These are phyloP conservation scores for Neonectria hederae DNA, from an alignment of 2,329 filamentous ascomycete genomes.

Conservation along the genomic window DNA sequence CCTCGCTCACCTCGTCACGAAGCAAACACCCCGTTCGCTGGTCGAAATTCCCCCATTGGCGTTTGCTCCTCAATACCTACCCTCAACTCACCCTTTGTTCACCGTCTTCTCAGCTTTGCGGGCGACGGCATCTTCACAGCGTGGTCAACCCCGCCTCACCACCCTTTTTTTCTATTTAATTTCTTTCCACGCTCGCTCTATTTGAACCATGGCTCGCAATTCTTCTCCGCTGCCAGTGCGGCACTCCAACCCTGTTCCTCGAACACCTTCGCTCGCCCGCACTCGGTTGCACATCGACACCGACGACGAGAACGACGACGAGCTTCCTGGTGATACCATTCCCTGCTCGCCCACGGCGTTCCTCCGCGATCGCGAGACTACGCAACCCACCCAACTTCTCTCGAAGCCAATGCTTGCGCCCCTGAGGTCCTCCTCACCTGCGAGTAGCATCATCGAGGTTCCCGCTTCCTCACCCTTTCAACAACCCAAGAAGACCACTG, in stretches of 20 bases:
- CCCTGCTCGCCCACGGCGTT: conserved; percentile 54
- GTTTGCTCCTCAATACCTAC: not conserved
- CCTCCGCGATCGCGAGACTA: conserved; percentile 45
- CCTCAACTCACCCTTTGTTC: conserved; percentile 7
- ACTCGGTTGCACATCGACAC: conserved; percentile 41
- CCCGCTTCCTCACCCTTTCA: conserved; percentile 86
- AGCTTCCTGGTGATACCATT: conserved; percentile 57
- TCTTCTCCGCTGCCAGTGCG: conserved; percentile 47
- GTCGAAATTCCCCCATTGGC: conserved; percentile 8
- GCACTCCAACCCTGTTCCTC: conserved; percentile 42
- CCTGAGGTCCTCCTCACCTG: conserved; percentile 53
- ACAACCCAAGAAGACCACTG: conserved; percentile 43
- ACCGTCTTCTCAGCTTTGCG: conserved; percentile 28
- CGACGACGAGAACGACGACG: conserved; percentile 58
- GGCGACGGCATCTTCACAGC: conserved; percentile 20
- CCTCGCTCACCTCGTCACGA: conserved; percentile 15
- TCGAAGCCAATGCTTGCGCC: conserved; percentile 49
- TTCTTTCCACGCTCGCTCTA: conserved; percentile 12
- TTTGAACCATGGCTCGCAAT: conserved; percentile 41
- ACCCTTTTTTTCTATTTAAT: conserved; percentile 18
- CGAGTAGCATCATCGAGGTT: conserved; percentile 73
- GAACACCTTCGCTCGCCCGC: conserved; percentile 40
- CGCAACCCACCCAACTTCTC: conserved; percentile 60
- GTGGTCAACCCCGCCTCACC: conserved; percentile 15
- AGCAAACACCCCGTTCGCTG: conserved; percentile 4